Base-by-base conservation (phyloP, 805 yeast species). In the Kodamaea sagamina region DNA sequence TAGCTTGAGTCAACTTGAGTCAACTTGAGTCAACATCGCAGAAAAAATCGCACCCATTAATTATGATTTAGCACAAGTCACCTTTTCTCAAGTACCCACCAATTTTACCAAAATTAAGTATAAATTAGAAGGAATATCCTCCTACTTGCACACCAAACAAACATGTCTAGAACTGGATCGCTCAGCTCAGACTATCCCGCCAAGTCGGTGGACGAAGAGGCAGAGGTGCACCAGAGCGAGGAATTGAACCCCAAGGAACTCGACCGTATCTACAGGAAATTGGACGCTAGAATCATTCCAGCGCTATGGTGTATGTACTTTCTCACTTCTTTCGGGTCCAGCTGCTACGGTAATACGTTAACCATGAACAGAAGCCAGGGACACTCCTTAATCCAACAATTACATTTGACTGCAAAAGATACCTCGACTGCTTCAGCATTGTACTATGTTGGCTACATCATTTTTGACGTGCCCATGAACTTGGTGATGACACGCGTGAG, bases 381-480 rank as follows among this genome's bases (percentile, higher is more conserved):
- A 6, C 89, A 87, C 53, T 84, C 93, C 0, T 62, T 86, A 44
- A 54, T 55, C 1, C 79, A 74, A 47, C 59, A 77, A 6, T 71
- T 87, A 24, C 51, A 67, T 0, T 68, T 86, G 44, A 69, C 74
- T 1, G 15, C 81, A 2, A 79, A 82, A 42, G 78, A 86, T 49
- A 74, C 77, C 0, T 78, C 90, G 2, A 77, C 84, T 1, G 95
- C 95, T 2, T 80, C 86, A 15, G 93, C 96, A 0, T 70, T 88
- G 32, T 83, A 84, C 68, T 86, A 79, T 54, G 95, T 88, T 12
- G 96, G 90, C 4, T 86, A 78, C 60, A 86, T 88, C 51, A 68
- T 88, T 32, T 88, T 88, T 57, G 96, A 88, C 62, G 81, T 88
- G 26, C 96, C 96, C 25, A 86, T 86, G 90, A 88, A 88, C 62